phyloP scores from a whole-genome alignment of 305 asterid genomes.

The Solanum chacoense region DNA sequence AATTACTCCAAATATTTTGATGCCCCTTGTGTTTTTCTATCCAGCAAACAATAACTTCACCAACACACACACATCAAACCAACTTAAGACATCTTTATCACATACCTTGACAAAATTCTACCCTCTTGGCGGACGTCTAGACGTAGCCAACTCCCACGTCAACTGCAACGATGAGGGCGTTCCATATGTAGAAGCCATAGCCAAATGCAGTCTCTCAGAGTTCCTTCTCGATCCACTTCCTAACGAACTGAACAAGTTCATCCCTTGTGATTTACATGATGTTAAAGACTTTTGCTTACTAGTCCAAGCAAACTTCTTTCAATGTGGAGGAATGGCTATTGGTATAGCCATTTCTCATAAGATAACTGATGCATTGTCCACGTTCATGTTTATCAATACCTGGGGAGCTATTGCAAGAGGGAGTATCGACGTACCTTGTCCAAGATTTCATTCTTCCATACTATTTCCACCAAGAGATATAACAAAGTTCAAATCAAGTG shows the following conservation, averaged over 20 bases:
- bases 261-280: background rate
- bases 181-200: constrained; percentile 15
- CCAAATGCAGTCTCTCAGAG: constrained; percentile 8
- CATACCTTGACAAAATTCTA: constrained; percentile 9
- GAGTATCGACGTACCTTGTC: background rate
- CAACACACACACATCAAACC: background rate
- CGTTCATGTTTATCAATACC: constrained; percentile 11
- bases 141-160: background rate
- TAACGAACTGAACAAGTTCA: background rate
- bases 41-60: background rate
- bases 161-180: constrained; percentile 27
- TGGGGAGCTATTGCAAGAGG: constrained; percentile 23
- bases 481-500: background rate
- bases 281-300: background rate
- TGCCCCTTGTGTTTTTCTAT: constrained; percentile 13
- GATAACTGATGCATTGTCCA: constrained; percentile 17
- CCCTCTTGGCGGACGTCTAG: constrained; percentile 24
- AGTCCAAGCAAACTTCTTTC: constrained; percentile 14
- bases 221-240: constrained; percentile 4
- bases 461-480: constrained; percentile 17
- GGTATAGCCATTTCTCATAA: constrained; percentile 22
- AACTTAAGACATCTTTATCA: constrained; percentile 18
- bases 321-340: constrained; percentile 24
- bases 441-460: constrained; percentile 4
- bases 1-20: constrained; percentile 1